A percentile compares a stretch with the other conserved stretches of the same genome.
Conservation (phyloP, 148 eudicot species). For the Amaranthus hypochondriacus region DNA sequence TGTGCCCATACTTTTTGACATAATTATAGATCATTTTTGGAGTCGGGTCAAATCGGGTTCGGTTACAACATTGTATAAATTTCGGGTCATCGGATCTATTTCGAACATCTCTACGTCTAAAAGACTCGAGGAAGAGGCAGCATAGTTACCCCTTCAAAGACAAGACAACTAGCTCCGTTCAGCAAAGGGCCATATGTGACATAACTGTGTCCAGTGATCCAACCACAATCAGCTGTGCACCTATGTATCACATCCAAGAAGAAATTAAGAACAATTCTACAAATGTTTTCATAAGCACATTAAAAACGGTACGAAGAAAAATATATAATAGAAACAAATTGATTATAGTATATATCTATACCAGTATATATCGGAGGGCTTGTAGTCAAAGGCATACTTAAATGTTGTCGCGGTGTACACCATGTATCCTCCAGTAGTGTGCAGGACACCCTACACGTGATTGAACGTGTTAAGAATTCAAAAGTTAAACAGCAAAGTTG, state of each 20-base stretch:
- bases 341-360: constrained; percentile 23
- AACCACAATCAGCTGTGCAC: constrained; percentile 99
- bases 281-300: too few species aligned
- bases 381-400: constrained; percentile 96
- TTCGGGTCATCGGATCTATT: too few species aligned
- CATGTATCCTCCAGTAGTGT: constrained; percentile 99
- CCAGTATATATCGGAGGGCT: constrained; percentile 93
- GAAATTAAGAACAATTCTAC: not conserved
- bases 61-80: too few species aligned
- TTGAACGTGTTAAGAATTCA: not conserved
- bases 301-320: too few species aligned
- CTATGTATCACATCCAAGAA: constrained; percentile 30
- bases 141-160: constrained; percentile 84
- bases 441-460: constrained; percentile 73
- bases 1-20: too few species aligned
- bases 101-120: too few species aligned
- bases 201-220: constrained; percentile 99
- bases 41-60: too few species aligned
- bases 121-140: not conserved
- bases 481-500: not conserved
- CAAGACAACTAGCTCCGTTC: constrained; percentile 81
- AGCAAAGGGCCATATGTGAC: constrained; percentile 98
- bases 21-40: too few species aligned
- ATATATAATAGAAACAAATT: not conserved
- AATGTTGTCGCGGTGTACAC: constrained; percentile 94